Conservation (phyloP, 2,329 filamentous ascomycete genomes). For the Phialophora verrucosa region DNA sequence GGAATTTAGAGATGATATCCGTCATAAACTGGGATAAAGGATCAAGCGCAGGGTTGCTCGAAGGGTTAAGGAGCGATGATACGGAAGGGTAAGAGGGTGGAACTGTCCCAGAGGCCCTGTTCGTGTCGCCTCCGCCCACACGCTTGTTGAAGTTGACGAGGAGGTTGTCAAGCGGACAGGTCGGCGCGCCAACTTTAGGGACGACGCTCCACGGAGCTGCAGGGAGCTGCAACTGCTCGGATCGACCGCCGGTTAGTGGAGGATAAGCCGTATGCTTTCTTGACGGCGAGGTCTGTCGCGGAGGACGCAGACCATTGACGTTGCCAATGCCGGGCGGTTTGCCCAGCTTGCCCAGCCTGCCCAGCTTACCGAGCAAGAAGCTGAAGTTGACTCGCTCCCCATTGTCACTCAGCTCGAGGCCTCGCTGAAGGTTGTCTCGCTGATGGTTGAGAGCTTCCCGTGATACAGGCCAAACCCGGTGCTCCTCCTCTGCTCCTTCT, state of each 20-base stretch:
- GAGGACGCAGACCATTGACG: neutral
- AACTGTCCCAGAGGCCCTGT: conserved; percentile 56
- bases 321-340: conserved; percentile 56
- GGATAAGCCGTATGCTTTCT: conserved; percentile 33
- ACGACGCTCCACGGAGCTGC: conserved; percentile 48
- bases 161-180: conserved; percentile 78
- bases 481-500: conserved; percentile 14
- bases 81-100: conserved; percentile 81
- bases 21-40: conserved; percentile 84
- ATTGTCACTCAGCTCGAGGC: conserved; percentile 62
- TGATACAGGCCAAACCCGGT: conserved; percentile 28
- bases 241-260: conserved; percentile 35
- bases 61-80: conserved; percentile 75
- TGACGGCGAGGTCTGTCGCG: conserved; percentile 18
- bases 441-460: conserved; percentile 51
- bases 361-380: conserved; percentile 72
- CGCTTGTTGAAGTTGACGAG: conserved; percentile 78
- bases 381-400: conserved; percentile 73
- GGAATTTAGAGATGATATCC: conserved; percentile 83
- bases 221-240: conserved; percentile 39
- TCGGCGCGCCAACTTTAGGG: conserved; percentile 68
- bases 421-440: conserved; percentile 48
- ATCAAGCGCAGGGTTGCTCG: conserved; percentile 56
- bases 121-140: conserved; percentile 63
- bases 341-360: conserved; percentile 63